Evolutionary conservation across 352 stramenopile genomes (phyloP).

Genomic region (Globisporangium irregulare): DNA sequence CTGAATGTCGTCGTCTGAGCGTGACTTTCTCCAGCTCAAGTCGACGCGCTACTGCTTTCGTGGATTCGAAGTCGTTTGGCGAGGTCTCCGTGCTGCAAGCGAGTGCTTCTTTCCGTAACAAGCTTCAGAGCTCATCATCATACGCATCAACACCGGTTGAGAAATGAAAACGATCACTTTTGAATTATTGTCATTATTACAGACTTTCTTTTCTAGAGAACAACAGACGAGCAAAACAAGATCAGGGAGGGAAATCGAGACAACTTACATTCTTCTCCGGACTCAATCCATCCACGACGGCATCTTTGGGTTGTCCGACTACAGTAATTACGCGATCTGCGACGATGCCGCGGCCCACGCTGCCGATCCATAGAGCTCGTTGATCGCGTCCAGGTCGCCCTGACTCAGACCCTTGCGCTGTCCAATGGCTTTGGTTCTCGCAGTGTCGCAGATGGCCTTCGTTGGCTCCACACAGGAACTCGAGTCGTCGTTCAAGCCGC

Average conservation of each 20-base stretch:
- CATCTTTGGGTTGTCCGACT: not conserved
- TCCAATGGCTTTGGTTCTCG: conserved; percentile 52
- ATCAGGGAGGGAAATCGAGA: conserved; percentile 4
- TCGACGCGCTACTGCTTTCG: not conserved
- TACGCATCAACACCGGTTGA: not conserved
- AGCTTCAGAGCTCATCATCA: not conserved
- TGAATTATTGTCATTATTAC: conserved; percentile 13
- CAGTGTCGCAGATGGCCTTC: conserved; percentile 49
- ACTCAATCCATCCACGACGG: conserved; percentile 8
- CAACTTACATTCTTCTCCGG: conserved; percentile 14
- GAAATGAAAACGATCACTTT: conserved; percentile 11
- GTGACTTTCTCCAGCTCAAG: not conserved
- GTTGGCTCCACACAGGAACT: conserved; percentile 59
- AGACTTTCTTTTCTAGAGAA: conserved; percentile 13
- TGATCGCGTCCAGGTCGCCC: conserved; percentile 41
- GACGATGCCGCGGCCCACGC: conserved; percentile 24
- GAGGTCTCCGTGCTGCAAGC: not conserved
- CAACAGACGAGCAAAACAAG: conserved; percentile 9
- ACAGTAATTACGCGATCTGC: conserved; percentile 19
- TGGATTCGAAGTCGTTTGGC: not conserved
- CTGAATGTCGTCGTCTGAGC: not conserved
- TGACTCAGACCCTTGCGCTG: conserved; percentile 60
- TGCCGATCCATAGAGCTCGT: conserved; percentile 37
- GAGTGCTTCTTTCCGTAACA: not conserved
- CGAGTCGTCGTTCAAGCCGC: conserved; percentile 64